Conservation (phyloP, 257 asterid species). For the Henckelia pumila region DNA sequence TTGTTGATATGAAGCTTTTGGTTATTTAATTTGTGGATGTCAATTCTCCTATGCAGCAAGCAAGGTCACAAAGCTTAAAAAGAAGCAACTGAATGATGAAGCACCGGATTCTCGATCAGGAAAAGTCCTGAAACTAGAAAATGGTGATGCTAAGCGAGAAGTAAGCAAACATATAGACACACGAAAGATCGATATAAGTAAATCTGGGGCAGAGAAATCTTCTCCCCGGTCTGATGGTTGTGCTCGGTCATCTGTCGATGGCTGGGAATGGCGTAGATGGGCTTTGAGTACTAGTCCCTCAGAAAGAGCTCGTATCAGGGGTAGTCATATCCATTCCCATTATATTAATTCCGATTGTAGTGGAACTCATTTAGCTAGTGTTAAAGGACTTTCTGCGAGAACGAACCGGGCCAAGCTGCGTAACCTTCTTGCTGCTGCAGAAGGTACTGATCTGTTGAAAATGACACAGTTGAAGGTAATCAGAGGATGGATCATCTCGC, state of each 20-base stretch:
- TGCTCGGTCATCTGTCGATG: conserved; percentile 83
- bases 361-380: conserved; percentile 50
- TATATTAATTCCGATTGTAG: conserved; percentile 39
- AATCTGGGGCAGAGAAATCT: conserved; percentile 36
- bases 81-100: conserved; percentile 51
- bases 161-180: conserved; percentile 32
- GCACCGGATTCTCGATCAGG: conserved; percentile 38
- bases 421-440: conserved; percentile 96
- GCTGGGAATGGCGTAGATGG: conserved; percentile 99
- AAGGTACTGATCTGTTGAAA: conserved; percentile 97
- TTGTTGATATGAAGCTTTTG: conserved; percentile 10
- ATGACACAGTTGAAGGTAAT: conserved; percentile 89
- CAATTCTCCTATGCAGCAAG: conserved; percentile 40
- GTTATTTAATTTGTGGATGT: conserved; percentile 23
- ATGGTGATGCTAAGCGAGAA: conserved; percentile 41
- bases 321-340: conserved; percentile 44
- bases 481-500: conserved; percentile 22
- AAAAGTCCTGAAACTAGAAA: conserved; percentile 52
- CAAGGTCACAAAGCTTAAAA: conserved; percentile 48
- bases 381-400: conserved; percentile 90
- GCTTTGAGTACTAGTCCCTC: conserved; percentile 71
- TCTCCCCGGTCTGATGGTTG: conserved; percentile 83
- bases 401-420: conserved; percentile 93
- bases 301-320: conserved; percentile 74
- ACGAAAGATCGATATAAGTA: conserved; percentile 37